Percentiles rank a stretch among this genome's conserved stretches.
phyloP scores from a whole-genome alignment of 2,329 filamentous ascomycete species.

The Furcasterigmium furcatum region DNA sequence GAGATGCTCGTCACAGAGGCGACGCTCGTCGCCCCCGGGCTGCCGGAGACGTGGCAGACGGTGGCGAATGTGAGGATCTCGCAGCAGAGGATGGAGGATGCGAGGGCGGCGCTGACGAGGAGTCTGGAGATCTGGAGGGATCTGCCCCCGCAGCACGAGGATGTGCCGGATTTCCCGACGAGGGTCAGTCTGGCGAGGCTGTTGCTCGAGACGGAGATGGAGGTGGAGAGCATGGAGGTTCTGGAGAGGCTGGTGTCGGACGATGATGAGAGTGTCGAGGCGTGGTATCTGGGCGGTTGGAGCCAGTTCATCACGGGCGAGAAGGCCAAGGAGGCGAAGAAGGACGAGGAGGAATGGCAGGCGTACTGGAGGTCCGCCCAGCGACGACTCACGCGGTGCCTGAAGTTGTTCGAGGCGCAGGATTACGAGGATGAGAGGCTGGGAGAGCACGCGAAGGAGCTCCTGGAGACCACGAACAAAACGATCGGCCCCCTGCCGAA shows the following conservation, averaged over 20 bases:
- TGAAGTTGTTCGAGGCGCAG: slow-evolving; percentile 73
- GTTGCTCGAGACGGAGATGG: slow-evolving; percentile 86
- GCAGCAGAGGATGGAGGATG: slow-evolving; percentile 76
- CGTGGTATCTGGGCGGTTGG: slow-evolving; percentile 97
- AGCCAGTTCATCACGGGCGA: slow-evolving; percentile 77
- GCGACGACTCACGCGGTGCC: slow-evolving; percentile 78
- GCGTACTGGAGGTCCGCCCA: slow-evolving; percentile 70
- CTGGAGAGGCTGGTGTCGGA: slow-evolving; percentile 80
- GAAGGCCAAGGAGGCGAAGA: slow-evolving; percentile 17
- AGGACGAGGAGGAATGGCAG: slow-evolving; percentile 49
- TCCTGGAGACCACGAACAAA: slow-evolving; percentile 60
- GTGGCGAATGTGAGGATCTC: slow-evolving; percentile 92
- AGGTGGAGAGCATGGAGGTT: slow-evolving; percentile 80
- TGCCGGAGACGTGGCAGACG: slow-evolving; percentile 90
- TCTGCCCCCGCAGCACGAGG: slow-evolving; percentile 66
- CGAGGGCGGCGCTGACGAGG: slow-evolving; percentile 70
- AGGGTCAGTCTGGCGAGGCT: slow-evolving; percentile 80
- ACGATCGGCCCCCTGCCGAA: slow-evolving; percentile 60
- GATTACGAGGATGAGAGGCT: slow-evolving; percentile 84
- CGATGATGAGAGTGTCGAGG: slow-evolving; percentile 91
- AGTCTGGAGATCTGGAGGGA: slow-evolving; percentile 85
- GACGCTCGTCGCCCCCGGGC: slow-evolving; percentile 75
- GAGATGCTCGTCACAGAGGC: slow-evolving; percentile 89
- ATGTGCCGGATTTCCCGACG: slow-evolving; percentile 81
- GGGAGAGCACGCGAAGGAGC: slow-evolving; percentile 70